Evolutionary conservation across 2,329 filamentous ascomycete genomes (phyloP), one percentile per base, ranked within the genome.

Genomic region (Verticillium albo-atrum): DNA sequence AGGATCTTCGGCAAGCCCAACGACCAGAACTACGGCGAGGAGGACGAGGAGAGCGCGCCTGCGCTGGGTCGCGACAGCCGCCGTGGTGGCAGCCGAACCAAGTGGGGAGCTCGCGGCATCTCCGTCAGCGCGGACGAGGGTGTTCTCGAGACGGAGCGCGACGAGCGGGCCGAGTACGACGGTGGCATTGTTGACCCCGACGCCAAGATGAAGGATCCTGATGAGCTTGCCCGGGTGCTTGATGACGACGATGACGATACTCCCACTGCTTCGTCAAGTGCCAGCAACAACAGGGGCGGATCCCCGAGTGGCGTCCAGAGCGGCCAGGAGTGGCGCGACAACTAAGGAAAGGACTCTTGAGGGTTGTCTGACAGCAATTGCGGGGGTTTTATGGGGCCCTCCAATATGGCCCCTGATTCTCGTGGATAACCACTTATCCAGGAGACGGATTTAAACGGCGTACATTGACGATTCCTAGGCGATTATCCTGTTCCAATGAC

Each of bases 1-100:
- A 85, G 88, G 56, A 87, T 97, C 64, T 88, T 96, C 61, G 91
- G 89, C 58, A 82, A 82, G 76, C 73, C 79, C 65, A 73, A 79
- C 28, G 77, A 81, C 57, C 71, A 77, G 2, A 75, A 79, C 56
- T 75, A 76, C n/a, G 75, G 78, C n/a, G 79, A 81, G 3, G 81
- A 85, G 20, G 86, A 88, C 60, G 86, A 89, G 67, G 86, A 89
- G 70, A 83, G 80, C 51, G 76, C 75, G 1, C 81, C 79, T 3
- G 79, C 78, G 25, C 70, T 84, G 67, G 71, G 30, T 50, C 67
- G 66, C n/a, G 64, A 69, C 42, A 63, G 68, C 5, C 64, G 68
- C 35, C 67, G 66, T 58, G 61, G 64, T 35, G 69, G 68, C 61
- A 63, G 68, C 57, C 72, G 82, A 62, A 80, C 80, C 47, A 85